Base-by-base conservation (phyloP, 345 rosid species). In the Boechera stricta region DNA sequence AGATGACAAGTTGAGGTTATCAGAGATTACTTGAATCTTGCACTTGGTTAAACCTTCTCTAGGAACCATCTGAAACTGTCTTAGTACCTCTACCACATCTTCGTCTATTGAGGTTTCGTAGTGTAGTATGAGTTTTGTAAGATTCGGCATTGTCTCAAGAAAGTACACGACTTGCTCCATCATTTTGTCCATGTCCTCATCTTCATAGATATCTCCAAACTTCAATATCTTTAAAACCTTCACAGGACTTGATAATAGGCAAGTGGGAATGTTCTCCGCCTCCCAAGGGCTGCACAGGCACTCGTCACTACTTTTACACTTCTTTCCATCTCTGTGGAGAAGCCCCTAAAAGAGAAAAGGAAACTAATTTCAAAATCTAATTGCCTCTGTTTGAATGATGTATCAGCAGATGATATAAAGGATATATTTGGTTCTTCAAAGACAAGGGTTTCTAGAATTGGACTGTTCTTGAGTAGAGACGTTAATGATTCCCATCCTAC, bases 161-260 rank as follows among this genome's bases (percentile, higher is more conserved):
- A 75, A 75, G 24, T 67, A 49, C 74, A 59, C 32, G 9, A 67
- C 36, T 51, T 57, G 68, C 28, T 67, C 47, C 32, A 7, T 55
- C 18, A 29, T 11, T 41, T 7, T 58, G 59, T 51, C 59, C 75
- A 60, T 72, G 59, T 48, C 74, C 4, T 57, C 56, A 1, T 70
- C 74, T 57, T 57, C 65, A 57, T 5, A 44, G 55, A 44, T 32
- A 10, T 57, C 65, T 31, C 74, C 74, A 70, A 70, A 69, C 38
- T 0, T 74, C 59, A 56, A 2, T 59, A 74, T n/a, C 51, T 74
- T 56, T 5, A 74, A 16, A 6, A 74, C 67, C 51, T 74, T 74
- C 15, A 74, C 58, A 0, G 59, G 15, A 35, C 59, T 56, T 15
- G 67, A 66, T 10, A 59, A 56, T 26, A 74, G 51, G 41, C 18